Percentiles rank a stretch among this genome's conserved stretches.
Evolutionary conservation across 2,329 filamentous ascomycete species (phyloP).

Genomic region (Fusarium secorum): DNA sequence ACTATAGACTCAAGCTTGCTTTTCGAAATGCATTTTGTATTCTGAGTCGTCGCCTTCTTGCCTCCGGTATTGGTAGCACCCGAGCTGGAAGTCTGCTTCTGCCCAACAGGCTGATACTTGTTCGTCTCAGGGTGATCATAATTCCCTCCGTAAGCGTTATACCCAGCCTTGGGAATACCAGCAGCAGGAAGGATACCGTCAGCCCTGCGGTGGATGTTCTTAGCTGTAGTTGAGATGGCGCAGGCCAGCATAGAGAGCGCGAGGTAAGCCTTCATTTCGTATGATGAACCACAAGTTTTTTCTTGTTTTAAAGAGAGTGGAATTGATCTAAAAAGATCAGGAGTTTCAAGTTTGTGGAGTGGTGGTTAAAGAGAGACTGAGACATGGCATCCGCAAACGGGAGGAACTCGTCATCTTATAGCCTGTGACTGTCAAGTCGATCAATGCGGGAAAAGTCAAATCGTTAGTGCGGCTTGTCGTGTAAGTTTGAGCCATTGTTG

Average conservation of each 20-base stretch:
- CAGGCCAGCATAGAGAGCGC: slow-evolving; percentile 22
- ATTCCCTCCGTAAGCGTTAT: slow-evolving; percentile 25
- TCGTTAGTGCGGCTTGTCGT: neutral
- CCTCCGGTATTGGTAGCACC: neutral
- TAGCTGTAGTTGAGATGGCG: slow-evolving; percentile 22
- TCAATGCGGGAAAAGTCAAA: neutral
- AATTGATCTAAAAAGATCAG: slow-evolving; percentile 9
- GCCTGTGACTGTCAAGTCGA: too few relatives aligned
- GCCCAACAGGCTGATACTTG: slow-evolving; percentile 9
- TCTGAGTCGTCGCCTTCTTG: neutral
- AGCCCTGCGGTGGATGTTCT: slow-evolving; percentile 9
- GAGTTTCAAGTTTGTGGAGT: slow-evolving; percentile 8
- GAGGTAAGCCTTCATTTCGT: slow-evolving; percentile 22
- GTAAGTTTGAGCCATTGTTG: slow-evolving; percentile 16
- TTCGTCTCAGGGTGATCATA: slow-evolving; percentile 30
- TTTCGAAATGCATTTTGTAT: slow-evolving; percentile 12
- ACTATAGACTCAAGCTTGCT: slow-evolving; percentile 22
- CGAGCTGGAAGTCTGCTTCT: slow-evolving; percentile 8
- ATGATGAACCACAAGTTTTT: neutral
- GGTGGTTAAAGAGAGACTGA: slow-evolving; percentile 25
- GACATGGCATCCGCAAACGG: neutral
- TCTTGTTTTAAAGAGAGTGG: slow-evolving; percentile 18
- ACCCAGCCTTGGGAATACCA: slow-evolving; percentile 21
- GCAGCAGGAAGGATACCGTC: slow-evolving; percentile 5
- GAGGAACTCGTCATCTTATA: slow-evolving; percentile 19